Conservation (phyloP, 2,329 filamentous ascomycete species). For the Paecilomyces formosus region DNA sequence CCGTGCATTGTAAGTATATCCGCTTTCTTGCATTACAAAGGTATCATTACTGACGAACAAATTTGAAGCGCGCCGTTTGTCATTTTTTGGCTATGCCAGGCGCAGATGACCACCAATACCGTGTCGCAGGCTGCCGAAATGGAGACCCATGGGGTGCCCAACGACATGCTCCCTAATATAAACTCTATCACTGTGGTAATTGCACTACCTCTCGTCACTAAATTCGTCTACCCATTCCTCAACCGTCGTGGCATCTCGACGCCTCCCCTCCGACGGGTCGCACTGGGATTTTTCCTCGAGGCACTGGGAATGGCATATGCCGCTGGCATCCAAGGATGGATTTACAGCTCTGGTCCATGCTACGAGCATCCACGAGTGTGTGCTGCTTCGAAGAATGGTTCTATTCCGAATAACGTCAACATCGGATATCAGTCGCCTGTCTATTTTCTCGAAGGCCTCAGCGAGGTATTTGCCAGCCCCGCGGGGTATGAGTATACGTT, state of each 20-base stretch:
- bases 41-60: neutral
- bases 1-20: neutral
- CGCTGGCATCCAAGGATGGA: constrained; percentile 49
- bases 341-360: constrained; percentile 51
- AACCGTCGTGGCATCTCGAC: constrained; percentile 47
- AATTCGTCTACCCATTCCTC: constrained; percentile 52
- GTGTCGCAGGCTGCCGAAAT: constrained; percentile 21
- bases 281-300: constrained; percentile 49
- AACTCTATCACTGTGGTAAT: constrained; percentile 55
- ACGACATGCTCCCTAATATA: constrained; percentile 55
- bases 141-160: constrained; percentile 44
- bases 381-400: constrained; percentile 7
- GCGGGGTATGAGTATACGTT: constrained; percentile 40
- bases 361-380: constrained; percentile 38
- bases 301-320: constrained; percentile 50
- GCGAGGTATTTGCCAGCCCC: constrained; percentile 37
- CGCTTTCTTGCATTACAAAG: neutral
- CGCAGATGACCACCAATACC: neutral
- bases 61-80: neutral
- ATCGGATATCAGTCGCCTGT: constrained; percentile 35
- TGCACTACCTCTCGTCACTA: constrained; percentile 45
- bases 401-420: constrained; percentile 23
- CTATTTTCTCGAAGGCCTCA: constrained; percentile 32
- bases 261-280: constrained; percentile 49
- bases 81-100: neutral